These are phyloP conservation scores for Trichoderma lentiforme DNA, from an alignment of 2,329 filamentous ascomycete species.

Conservation along the genomic window DNA sequence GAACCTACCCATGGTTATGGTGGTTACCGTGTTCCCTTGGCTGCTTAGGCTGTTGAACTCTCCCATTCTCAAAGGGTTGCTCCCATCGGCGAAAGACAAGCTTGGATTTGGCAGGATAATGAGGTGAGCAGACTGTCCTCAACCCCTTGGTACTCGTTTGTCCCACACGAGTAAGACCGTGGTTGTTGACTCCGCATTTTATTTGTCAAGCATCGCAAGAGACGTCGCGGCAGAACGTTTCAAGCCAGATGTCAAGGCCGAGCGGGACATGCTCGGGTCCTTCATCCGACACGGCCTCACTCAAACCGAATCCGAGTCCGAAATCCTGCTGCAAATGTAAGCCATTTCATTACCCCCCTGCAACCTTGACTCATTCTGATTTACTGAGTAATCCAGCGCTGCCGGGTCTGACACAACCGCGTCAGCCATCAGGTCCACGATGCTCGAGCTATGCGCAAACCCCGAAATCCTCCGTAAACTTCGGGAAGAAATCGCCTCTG, in stretches of 20 bases:
- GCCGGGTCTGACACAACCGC: conserved; percentile 59
- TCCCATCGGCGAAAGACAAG: conserved; percentile 40
- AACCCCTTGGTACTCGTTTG: neutral
- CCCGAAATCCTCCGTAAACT: conserved; percentile 46
- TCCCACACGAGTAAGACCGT: neutral
- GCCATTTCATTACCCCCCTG: neutral
- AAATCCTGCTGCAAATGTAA: conserved; percentile 39
- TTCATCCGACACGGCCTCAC: conserved; percentile 40
- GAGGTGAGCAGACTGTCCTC: conserved; percentile 35
- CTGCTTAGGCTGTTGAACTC: conserved; percentile 36
- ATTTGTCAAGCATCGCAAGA: conserved; percentile 38
- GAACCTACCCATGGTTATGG: conserved; percentile 24
- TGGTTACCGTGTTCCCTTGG: conserved; percentile 22
- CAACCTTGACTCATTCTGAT: neutral
- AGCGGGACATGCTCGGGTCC: conserved; percentile 51
- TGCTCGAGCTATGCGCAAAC: conserved; percentile 52
- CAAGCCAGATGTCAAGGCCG: conserved; percentile 38
- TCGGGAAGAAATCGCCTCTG: conserved; percentile 28
- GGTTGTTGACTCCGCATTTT: neutral
- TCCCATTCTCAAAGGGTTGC: conserved; percentile 38
- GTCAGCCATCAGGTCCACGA: conserved; percentile 49
- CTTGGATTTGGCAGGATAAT: conserved; percentile 42
- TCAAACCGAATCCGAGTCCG: conserved; percentile 42
- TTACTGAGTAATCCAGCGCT: conserved; percentile 31
- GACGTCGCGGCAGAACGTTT: conserved; percentile 46